Evolutionary conservation across 2,329 filamentous ascomycete genomes (phyloP).

Genomic region (Xylaria sp.): DNA sequence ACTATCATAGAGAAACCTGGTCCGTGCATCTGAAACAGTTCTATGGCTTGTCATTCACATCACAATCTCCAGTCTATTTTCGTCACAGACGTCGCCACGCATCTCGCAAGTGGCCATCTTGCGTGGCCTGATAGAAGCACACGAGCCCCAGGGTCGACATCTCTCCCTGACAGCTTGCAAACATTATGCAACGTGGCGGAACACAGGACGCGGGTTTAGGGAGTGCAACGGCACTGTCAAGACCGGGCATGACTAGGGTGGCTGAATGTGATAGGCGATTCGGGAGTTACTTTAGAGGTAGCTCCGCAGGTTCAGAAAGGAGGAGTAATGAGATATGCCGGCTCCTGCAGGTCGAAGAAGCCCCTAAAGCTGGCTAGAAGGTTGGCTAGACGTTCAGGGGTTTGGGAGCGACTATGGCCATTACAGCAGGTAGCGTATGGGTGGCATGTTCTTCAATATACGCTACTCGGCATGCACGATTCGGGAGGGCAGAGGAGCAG

Average conservation of each 20-base stretch:
- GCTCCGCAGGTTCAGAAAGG: conserved; percentile 23
- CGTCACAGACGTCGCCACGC: conserved; percentile 14
- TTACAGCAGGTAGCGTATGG: conserved; percentile 16
- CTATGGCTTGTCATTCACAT: conserved; percentile 24
- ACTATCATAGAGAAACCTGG: conserved; percentile 24
- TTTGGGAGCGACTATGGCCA: conserved; percentile 15
- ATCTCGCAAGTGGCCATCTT: conserved; percentile 9
- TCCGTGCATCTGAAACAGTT: conserved; percentile 35
- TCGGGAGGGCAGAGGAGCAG: conserved; percentile 39
- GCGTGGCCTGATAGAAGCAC: conserved; percentile 9
- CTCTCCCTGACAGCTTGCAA: conserved; percentile 25
- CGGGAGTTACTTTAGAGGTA: conserved; percentile 22
- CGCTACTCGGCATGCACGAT: conserved; percentile 29
- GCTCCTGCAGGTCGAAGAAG: conserved; percentile 28
- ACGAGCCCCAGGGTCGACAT: conserved; percentile 11
- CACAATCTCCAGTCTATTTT: conserved; percentile 31
- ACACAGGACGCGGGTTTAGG: conserved; percentile 5
- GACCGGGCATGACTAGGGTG: conserved; percentile 15
- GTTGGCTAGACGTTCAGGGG: conserved; percentile 25
- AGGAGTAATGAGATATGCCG: conserved; percentile 29
- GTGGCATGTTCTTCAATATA: conserved; percentile 14
- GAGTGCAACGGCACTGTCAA: conserved; percentile 6
- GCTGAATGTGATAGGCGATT: conserved; percentile 6
- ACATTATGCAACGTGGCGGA: conserved; percentile 32
- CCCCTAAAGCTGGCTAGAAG: conserved; percentile 6